phyloP scores from a whole-genome alignment of 23 red algal genomes.

The Gracilaria vermiculophylla region DNA sequence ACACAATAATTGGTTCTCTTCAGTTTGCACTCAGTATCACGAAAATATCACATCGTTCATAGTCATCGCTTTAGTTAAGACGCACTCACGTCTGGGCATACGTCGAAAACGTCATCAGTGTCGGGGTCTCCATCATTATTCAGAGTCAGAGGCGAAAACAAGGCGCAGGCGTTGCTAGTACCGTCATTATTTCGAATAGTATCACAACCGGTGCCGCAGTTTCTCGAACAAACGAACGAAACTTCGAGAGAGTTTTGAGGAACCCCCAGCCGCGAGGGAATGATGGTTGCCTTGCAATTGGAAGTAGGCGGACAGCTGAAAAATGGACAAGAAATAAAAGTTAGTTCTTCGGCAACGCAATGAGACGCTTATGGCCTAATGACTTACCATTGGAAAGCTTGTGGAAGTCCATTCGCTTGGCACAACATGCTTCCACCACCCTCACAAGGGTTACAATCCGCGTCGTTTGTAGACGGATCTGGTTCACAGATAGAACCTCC shows the following conservation, averaged over 20 bases:
- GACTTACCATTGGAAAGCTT: neutral
- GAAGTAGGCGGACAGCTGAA: slow-evolving; percentile 1
- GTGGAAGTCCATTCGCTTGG: neutral
- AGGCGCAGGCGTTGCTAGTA: neutral
- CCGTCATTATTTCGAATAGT: neutral
- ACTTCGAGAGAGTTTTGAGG: neutral
- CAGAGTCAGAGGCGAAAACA: neutral
- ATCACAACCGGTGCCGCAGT: neutral
- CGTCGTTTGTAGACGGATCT: slow-evolving; percentile 1
- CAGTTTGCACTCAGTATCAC: no score
- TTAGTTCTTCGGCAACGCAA: no score
- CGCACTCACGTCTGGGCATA: neutral
- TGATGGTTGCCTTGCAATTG: neutral
- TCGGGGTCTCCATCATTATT: slow-evolving; percentile 4
- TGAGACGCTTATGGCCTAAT: no score
- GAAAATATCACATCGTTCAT: no score
- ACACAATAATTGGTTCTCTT: no score
- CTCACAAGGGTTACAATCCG: neutral
- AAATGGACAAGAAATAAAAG: neutral
- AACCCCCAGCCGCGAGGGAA: neutral
- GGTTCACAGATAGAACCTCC: neutral
- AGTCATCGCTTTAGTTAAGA: no score
- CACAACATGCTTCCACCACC: neutral
- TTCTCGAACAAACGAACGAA: slow-evolving; percentile 3
- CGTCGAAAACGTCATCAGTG: neutral